These are phyloP conservation scores for Udeniomyces megalosporus DNA, from an alignment of 768 basidiomycete species.

Conservation along the genomic window DNA sequence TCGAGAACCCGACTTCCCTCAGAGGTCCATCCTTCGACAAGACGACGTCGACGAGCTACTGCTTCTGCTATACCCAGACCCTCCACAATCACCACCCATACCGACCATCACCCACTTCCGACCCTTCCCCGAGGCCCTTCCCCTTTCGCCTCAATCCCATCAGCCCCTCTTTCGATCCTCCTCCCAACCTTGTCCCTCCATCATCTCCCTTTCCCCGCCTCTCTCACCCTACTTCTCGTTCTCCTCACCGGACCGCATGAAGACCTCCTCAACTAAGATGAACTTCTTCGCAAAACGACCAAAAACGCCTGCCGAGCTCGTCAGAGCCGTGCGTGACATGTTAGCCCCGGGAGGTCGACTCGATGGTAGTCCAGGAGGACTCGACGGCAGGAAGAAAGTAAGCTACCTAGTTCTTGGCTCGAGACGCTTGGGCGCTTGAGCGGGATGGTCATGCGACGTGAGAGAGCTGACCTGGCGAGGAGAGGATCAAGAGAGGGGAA, in stretches of 20 bases:
- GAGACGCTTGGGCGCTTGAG: neutral
- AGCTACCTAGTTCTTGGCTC: conserved; percentile 17
- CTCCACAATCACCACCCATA: too few relatives aligned
- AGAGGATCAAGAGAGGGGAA: neutral
- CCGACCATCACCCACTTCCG: too few relatives aligned
- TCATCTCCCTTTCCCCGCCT: neutral
- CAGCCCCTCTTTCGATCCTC: neutral
- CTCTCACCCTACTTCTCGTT: neutral
- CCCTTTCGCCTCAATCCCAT: neutral
- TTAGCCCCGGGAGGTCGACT: conserved; percentile 2
- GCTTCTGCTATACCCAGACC: too few relatives aligned
- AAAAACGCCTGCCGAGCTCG: conserved; percentile 13
- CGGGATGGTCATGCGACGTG: neutral
- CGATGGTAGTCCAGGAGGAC: neutral
- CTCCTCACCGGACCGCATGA: neutral
- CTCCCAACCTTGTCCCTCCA: neutral
- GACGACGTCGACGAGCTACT: too few relatives aligned
- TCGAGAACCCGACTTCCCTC: too few relatives aligned
- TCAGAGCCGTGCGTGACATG: conserved; percentile 10
- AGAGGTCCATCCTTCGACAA: too few relatives aligned
- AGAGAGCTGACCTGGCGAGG: neutral
- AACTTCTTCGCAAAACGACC: conserved; percentile 15
- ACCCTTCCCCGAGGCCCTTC: neutral
- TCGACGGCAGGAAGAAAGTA: conserved; percentile 68
- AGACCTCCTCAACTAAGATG: conserved; percentile 6